Evolutionary conservation across 1,284 basidiomycete species (phyloP), one percentile per base, ranked within the genome.

Genomic region (Caloboletus firmus): DNA sequence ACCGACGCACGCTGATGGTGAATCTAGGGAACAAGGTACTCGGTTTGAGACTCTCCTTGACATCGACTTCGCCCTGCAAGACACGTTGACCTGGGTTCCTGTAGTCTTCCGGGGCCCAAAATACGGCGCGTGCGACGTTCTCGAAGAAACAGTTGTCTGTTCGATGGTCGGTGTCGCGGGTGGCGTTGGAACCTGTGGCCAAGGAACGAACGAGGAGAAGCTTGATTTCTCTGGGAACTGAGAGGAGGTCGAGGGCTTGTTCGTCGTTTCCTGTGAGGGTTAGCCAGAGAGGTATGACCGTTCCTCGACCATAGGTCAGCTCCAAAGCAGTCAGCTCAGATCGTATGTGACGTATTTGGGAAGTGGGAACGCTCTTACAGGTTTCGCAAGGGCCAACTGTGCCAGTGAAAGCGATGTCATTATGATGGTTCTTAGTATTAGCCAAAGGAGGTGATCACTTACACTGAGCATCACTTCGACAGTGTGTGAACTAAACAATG

Each of bases 21-120:
- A 83, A 75, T 48, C 76, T 72, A 24, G 80, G 80, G 62, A 85
- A 85, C 28, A 74, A 58, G 61, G 84, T 83, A 45, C 76, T 80
- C 4, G 78, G 79, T 59, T 79, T 84, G 46, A 79, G 49, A 13
- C 64, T 66, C 55, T 67, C 76, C 56, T 73, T 70, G 24, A 83
- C 67, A 10, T 79, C 74, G 28, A 86, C 59, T 64, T 85, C 82
- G 9, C 84, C 83, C 45, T 75, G 71, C 15, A 84, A 62, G 28
- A 69, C 62, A 18, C 78, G 64, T 69, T 26, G 72, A 62, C 45
- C 60, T 39, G 49, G 62, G 58, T 24, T 31, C 5, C 53, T 54
- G 17, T 70, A 66, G 24, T 75, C 72, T 4, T 64, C 66, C 5
- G 72, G 64, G 0, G 75, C 71, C 79, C 81, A 83, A 64, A 81